Evolutionary conservation across 768 basidiomycete species (phyloP), one percentile per base, ranked within the genome.

Genomic region (Podaxis sp.): DNA sequence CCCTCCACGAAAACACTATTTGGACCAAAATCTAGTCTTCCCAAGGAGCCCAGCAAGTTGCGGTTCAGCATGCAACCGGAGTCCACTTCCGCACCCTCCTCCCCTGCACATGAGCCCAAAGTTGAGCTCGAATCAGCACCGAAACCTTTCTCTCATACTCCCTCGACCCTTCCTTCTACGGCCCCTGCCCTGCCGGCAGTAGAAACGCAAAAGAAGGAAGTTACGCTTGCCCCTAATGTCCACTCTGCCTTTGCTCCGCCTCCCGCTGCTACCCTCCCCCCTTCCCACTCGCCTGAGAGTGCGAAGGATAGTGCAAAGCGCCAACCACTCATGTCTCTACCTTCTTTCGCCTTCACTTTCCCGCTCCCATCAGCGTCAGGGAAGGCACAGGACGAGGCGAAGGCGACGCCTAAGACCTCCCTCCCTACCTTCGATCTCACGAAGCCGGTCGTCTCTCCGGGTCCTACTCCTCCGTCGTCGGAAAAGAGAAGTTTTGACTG

Each of bases 21-120:
- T 48, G 50, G 64, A 60, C 63, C 53, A 81, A 2, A 82, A 77
- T 27, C 73, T 74, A 32, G 80, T 9, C 40, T 80, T 7, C 90
- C 90, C 1, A 89, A 86, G 68, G 88, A 89, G 58, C 89, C 90
- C 1, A 91, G 90, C 61, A 91, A 91, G 68, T 77, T 92, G 59
- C 83, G 90, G 27, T 88, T 80, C 65, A 89, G 89, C 65, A 83
- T 88, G 70, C 82, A 85, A 50, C 80, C 83, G 2, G 88, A 87
- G n/a, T 58, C 65, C 27, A 64, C 66, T 27, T 69, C 75, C 11
- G 65, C 73, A 32, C 59, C 71, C n/a, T 60, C 71, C 16, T 65
- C 73, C 1, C 64, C 73, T 27, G 64, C 72, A 16, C 66, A 73
- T 25, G 59, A 69, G 1, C 65, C 68, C 3, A 64, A 62, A 35